These are phyloP conservation scores for Gracilariopsis chorda DNA, from an alignment of 23 red algal genomes.

Conservation along the genomic window DNA sequence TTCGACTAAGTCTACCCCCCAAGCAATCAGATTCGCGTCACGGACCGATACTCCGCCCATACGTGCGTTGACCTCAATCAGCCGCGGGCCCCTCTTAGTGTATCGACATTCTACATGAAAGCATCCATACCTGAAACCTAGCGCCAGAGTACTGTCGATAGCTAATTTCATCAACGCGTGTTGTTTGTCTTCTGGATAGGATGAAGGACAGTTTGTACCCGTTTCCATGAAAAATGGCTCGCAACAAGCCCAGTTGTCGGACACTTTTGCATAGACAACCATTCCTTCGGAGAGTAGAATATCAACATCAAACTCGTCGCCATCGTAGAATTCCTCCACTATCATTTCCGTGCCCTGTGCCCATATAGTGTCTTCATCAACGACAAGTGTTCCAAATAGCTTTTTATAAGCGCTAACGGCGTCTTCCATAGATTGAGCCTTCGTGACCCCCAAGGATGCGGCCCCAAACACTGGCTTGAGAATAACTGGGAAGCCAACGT, in stretches of 20 bases:
- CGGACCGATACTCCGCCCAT: constrained; percentile 98
- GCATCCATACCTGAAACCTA: constrained; percentile 83
- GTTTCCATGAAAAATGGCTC: constrained; percentile 96
- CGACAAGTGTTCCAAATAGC: constrained; percentile 52
- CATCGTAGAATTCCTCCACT: constrained; percentile 96
- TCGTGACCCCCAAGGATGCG: constrained; percentile 86
- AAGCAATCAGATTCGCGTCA: constrained; percentile 81
- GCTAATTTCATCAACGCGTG: constrained; percentile 69
- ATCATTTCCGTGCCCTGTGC: constrained; percentile 94
- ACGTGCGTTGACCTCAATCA: constrained; percentile 98
- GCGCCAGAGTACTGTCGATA: constrained; percentile 63
- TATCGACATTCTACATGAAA: constrained; percentile 98
- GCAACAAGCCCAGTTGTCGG: constrained; percentile 96
- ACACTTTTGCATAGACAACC: constrained; percentile 82
- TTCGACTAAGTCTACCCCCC: constrained; percentile 97
- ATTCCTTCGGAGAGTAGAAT: constrained; percentile 80
- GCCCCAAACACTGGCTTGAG: constrained; percentile 88
- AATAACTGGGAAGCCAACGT: constrained; percentile 93
- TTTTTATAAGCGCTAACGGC: constrained; percentile 43
- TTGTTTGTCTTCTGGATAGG: constrained; percentile 78
- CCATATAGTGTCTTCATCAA: constrained; percentile 83
- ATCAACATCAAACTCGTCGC: constrained; percentile 98
- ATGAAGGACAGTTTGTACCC: constrained; percentile 93
- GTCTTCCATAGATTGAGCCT: constrained; percentile 36
- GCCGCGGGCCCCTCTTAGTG: constrained; percentile 86